A percentile compares a stretch with the other conserved stretches of the same genome.
These are phyloP conservation scores for Lodderomyces beijingensis DNA, from an alignment of 1,139 yeast genomes.

Conservation along the genomic window DNA sequence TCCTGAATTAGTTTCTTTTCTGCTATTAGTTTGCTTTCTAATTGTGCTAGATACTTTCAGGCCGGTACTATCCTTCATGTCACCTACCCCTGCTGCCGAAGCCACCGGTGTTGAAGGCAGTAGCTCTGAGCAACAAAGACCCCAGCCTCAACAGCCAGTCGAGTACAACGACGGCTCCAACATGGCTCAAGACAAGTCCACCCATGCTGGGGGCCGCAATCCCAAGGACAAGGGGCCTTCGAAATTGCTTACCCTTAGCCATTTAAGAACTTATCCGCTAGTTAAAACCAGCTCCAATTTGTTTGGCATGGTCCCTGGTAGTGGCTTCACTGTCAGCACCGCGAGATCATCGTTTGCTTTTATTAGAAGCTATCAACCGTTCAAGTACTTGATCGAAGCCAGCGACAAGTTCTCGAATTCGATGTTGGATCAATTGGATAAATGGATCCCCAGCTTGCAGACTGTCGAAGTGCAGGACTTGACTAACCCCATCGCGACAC, in stretches of 20 bases:
- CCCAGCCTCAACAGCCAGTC: not conserved
- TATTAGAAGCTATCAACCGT: slow-evolving; percentile 22
- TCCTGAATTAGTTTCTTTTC: slow-evolving; percentile 13
- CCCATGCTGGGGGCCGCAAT: not conserved
- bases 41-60: slow-evolving; percentile 13
- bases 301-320: slow-evolving; percentile 19
- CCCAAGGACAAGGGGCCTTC: no score
- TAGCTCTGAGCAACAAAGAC: not conserved
- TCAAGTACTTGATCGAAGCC: slow-evolving; percentile 21
- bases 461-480: slow-evolving; percentile 36
- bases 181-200: not conserved
- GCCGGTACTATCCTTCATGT: slow-evolving; percentile 9
- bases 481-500: slow-evolving; percentile 41
- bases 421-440: slow-evolving; percentile 34
- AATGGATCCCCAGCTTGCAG: slow-evolving; percentile 30
- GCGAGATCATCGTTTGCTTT: slow-evolving; percentile 16
- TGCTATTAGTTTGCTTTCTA: slow-evolving; percentile 12
- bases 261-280: slow-evolving; percentile 24
- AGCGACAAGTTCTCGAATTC: slow-evolving; percentile 30
- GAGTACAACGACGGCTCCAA: not conserved
- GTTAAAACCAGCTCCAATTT: slow-evolving; percentile 17
- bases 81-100: slow-evolving; percentile 2
- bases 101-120: not conserved
- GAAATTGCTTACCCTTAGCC: slow-evolving; percentile 12
- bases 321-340: slow-evolving; percentile 9